phyloP scores from a whole-genome alignment of 345 rosid genomes.

The Pistacia integerrima region DNA sequence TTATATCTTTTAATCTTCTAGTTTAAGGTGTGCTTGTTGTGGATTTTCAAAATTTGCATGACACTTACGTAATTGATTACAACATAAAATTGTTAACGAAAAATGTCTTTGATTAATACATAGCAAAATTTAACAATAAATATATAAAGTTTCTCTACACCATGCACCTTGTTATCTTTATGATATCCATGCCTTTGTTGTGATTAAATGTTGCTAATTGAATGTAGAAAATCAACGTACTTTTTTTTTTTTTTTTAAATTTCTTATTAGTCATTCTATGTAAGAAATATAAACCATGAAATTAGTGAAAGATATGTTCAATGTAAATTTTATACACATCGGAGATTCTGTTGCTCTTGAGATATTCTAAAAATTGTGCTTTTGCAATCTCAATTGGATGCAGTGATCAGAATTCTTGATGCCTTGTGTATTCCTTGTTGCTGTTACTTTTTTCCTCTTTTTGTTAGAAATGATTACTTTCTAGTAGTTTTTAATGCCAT shows the following conservation, averaged over 20 bases:
- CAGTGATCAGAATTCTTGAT: background rate
- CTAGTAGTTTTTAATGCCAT: background rate
- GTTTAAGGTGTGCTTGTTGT: background rate
- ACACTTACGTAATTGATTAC: background rate
- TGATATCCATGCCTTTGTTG: background rate
- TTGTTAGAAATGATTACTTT: background rate
- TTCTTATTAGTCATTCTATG: background rate
- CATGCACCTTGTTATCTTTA: background rate
- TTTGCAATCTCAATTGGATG: background rate
- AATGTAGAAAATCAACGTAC: background rate
- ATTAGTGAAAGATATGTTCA: too few relatives aligned
- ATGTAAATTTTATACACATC: background rate
- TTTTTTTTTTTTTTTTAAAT: too few relatives aligned
- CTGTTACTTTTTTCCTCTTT: background rate
- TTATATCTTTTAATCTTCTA: background rate
- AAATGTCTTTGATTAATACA: background rate
- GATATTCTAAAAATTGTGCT: background rate
- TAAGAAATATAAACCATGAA: background rate
- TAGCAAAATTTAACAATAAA: background rate
- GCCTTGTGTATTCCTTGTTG: slow-evolving; percentile 7
- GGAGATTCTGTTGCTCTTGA: background rate
- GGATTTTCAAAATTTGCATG: background rate
- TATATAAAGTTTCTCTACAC: background rate
- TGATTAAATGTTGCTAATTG: too few relatives aligned
- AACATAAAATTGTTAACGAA: background rate